Percentiles rank a stretch among this genome's conserved stretches.
Evolutionary conservation across 441 rosid species (phyloP).

Genomic region (Gossypium davidsonii): DNA sequence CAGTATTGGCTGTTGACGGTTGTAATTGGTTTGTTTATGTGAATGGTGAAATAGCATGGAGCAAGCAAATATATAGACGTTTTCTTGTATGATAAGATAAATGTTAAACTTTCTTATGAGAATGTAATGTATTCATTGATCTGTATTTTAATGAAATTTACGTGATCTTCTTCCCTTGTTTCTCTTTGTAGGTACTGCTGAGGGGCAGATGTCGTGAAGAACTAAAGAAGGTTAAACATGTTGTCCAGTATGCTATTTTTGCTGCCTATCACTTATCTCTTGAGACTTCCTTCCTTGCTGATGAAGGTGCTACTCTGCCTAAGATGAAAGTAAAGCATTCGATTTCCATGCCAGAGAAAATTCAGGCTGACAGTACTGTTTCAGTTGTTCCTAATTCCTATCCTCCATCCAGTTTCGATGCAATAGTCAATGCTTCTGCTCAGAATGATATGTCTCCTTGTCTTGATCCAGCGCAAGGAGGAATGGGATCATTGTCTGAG

Average conservation of each 20-base stretch:
- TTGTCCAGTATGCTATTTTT: slow-evolving; percentile 80
- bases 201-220: slow-evolving; percentile 68
- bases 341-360: slow-evolving; percentile 42
- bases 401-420: slow-evolving; percentile 20
- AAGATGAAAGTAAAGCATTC: slow-evolving; percentile 39
- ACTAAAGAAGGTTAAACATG: slow-evolving; percentile 80
- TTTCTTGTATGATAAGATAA: background rate
- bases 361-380: slow-evolving; percentile 32
- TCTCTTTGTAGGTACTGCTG: slow-evolving; percentile 55
- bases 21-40: background rate
- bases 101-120: background rate
- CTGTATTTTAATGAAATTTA: background rate
- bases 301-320: slow-evolving; percentile 96
- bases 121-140: background rate
- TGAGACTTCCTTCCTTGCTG: slow-evolving; percentile 94
- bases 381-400: slow-evolving; percentile 33
- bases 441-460: slow-evolving; percentile 32
- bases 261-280: slow-evolving; percentile 94
- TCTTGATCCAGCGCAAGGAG: slow-evolving; percentile 29
- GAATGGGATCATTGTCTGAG: slow-evolving; percentile 30
- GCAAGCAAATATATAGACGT: background rate
- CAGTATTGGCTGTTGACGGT: background rate
- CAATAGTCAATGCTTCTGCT: slow-evolving; percentile 23
- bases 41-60: background rate
- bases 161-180: background rate